Base-by-base conservation (phyloP, 2,329 filamentous ascomycete species). In the Colletotrichum sojae region DNA sequence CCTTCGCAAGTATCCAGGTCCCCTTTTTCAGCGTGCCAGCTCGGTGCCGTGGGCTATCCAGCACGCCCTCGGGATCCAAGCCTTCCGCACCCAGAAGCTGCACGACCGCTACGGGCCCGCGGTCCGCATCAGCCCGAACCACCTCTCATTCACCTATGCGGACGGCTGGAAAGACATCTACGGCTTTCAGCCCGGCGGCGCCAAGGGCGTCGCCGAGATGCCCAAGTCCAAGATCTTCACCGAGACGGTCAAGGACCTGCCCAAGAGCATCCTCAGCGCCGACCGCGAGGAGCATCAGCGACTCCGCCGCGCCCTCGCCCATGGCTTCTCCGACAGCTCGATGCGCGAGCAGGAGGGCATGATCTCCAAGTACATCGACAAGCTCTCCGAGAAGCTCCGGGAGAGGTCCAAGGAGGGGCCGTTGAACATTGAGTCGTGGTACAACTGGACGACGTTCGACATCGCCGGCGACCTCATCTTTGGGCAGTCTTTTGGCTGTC, bases 141-240 rank as follows among this genome's bases (percentile, higher is more conserved):
- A 79, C 36, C 74, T 86, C 4, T 78, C 79, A 1, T 83, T 83
- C 66, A 78, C 76, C 13, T 75, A 76, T 2, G 49, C 74, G 4
- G 55, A 74, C 5, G 79, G 78, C 1, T 83, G 78, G 79, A 80
- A 79, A 59, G 80, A 82, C 8, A 84, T 84, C 16, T 83, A 83
- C 60, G 79, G 78, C 36, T 58, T 62, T 10, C 67, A 54, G 3
- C 53, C 48, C 5, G 40, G 53, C 10, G 25, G 39, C 31, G 31
- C 31, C 4, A 64, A 48, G 6, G 58, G 64, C 2, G 31, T 22
- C 4, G 40, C 48, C 6, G 67, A 70, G 39, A 53, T 68, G 9
- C 31, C 51, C 16, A 70, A 70, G 36, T 46, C 63, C 2, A 51
- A 27, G 3, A 6, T 62, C 1, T 68, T 70, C 2, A 22, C 56